Percentiles rank a stretch among this genome's conserved stretches.
These are phyloP conservation scores for Butyriboletus loyo DNA, from an alignment of 768 basidiomycete genomes.

Conservation along the genomic window DNA sequence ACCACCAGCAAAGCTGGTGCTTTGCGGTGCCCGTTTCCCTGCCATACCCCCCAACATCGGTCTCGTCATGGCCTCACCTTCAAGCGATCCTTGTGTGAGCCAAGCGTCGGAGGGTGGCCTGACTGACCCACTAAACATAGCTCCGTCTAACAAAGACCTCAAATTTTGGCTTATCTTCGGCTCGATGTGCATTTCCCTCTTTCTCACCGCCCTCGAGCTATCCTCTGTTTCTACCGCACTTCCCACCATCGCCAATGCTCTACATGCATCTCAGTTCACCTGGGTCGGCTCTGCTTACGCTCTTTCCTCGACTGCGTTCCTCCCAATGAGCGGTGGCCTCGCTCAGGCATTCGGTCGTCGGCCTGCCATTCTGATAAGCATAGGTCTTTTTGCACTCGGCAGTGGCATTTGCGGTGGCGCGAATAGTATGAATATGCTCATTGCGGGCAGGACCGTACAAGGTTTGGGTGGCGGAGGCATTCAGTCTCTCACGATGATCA, in stretches of 20 bases:
- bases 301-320: not conserved
- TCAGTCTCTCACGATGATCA: conserved; percentile 36
- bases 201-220: conserved; percentile 33
- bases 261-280: not conserved
- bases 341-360: conserved; percentile 41
- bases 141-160: not conserved
- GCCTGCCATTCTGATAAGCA: conserved; percentile 27
- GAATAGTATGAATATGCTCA: conserved; percentile 39
- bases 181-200: conserved; percentile 27
- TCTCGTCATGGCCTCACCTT: not conserved
- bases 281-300: not conserved
- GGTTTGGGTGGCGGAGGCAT: conserved; percentile 42
- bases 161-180: conserved; percentile 27
- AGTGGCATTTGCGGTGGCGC: conserved; percentile 42
- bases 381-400: conserved; percentile 33
- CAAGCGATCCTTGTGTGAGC: not conserved
- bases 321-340: conserved; percentile 29
- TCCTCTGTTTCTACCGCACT: conserved; percentile 38
- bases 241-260: conserved; percentile 33
- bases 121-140: no score
- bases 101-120: no score
- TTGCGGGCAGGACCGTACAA: conserved; percentile 41
- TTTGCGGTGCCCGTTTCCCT: not conserved
- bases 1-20: not conserved
- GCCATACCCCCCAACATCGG: not conserved